A percentile compares a stretch with the other conserved stretches of the same genome.
phyloP scores from a whole-genome alignment of 164 flowering plant genomes.

The Vitis vinifera region DNA sequence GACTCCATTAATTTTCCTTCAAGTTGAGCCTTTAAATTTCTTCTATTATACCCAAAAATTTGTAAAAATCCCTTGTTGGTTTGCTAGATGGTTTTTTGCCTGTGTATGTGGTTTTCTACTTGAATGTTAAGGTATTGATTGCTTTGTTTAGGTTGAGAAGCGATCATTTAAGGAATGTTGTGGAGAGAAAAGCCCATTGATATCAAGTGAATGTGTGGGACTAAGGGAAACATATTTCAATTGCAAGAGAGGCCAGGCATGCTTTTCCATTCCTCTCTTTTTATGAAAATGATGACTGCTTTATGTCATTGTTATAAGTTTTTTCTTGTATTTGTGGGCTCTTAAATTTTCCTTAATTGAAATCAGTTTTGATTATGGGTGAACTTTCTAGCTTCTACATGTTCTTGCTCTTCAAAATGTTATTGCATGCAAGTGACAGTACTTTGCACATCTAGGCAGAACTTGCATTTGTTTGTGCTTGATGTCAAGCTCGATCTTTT shows the following conservation, averaged over 20 bases:
- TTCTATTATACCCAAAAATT: no score
- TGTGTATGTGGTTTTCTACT: no score
- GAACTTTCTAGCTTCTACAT: no score
- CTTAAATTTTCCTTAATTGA: background rate
- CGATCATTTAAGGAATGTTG: slow-evolving; percentile 78
- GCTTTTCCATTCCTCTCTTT: background rate
- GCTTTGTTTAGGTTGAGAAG: slow-evolving; percentile 59
- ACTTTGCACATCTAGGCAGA: no score
- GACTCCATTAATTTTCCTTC: no score
- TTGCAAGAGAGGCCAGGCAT: slow-evolving; percentile 96
- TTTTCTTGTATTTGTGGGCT: background rate
- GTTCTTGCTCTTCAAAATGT: no score
- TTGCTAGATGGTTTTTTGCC: background rate
- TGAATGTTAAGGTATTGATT: background rate
- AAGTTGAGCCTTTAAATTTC: no score
- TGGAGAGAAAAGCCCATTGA: slow-evolving; percentile 71
- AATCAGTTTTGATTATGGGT: no score
- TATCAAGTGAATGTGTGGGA: slow-evolving; percentile 84
- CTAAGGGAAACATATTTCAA: slow-evolving; percentile 91
- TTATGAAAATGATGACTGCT: background rate
- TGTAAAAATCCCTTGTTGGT: background rate
- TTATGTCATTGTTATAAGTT: background rate
- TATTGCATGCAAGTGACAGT: no score
- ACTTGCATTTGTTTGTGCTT: no score
- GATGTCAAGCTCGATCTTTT: no score